Evolutionary conservation across 176 grass and related monocot species (phyloP).

Genomic region (Oryza meyeriana): DNA sequence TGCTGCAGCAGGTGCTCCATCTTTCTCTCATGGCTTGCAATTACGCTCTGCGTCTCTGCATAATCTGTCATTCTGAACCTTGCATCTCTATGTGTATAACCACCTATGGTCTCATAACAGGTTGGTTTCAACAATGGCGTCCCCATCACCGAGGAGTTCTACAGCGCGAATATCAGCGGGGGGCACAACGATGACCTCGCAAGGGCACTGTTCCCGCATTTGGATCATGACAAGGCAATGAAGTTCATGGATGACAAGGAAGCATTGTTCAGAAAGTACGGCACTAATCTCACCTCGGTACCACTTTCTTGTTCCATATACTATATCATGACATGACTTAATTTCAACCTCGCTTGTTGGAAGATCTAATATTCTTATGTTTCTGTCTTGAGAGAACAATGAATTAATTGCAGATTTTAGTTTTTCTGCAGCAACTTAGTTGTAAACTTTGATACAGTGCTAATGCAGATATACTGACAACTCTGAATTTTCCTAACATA

Average conservation of each 20-base stretch:
- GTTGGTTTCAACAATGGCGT: slow-evolving; percentile 56
- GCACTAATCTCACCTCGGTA: not conserved
- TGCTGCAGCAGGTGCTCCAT: slow-evolving; percentile 56
- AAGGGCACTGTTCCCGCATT: slow-evolving; percentile 52
- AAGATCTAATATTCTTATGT: not conserved
- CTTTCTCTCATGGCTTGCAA: not conserved
- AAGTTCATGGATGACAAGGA: slow-evolving; percentile 78
- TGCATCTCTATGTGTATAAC: not conserved
- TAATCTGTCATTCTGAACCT: not conserved
- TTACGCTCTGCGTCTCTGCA: not conserved
- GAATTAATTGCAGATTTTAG: not conserved
- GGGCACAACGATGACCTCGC: slow-evolving; percentile 66
- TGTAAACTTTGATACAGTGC: not conserved
- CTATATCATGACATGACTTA: not conserved
- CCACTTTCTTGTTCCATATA: not conserved
- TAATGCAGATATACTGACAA: not conserved
- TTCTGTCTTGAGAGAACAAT: not conserved
- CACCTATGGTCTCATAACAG: not conserved
- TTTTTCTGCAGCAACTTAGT: not conserved
- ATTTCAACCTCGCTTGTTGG: not conserved
- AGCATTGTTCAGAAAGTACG: slow-evolving; percentile 59
- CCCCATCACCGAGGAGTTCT: slow-evolving; percentile 82
- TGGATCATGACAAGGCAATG: slow-evolving; percentile 53
- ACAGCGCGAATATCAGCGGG: slow-evolving; percentile 59
- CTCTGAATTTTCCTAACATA: not conserved